phyloP scores from a whole-genome alignment of 2,329 filamentous ascomycete genomes.

The Paracorniculantispora psalliotae region DNA sequence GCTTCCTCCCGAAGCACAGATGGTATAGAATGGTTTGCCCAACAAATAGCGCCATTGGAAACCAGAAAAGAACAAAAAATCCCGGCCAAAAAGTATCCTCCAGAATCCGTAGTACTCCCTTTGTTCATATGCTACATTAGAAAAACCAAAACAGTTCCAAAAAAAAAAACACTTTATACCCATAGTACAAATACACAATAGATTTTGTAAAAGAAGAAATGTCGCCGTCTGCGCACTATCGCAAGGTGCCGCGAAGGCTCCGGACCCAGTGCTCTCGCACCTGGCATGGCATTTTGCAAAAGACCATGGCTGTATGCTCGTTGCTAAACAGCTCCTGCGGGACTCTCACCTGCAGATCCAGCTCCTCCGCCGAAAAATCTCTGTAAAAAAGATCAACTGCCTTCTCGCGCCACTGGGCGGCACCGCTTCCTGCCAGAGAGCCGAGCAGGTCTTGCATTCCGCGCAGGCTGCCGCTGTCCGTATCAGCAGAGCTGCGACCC shows the following conservation, averaged over 20 bases:
- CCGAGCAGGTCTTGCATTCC: slow-evolving; percentile 34
- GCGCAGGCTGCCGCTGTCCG: slow-evolving; percentile 12
- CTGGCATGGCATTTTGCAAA: slow-evolving; percentile 53
- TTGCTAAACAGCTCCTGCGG: slow-evolving; percentile 55
- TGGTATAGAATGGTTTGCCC: not conserved
- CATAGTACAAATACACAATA: slow-evolving; percentile 11
- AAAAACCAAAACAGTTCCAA: not conserved
- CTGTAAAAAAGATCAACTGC: slow-evolving; percentile 56
- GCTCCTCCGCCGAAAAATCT: slow-evolving; percentile 52
- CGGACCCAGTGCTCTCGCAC: slow-evolving; percentile 54
- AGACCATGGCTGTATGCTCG: slow-evolving; percentile 56
- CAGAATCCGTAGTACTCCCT: slow-evolving; percentile 9
- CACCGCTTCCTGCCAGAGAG: slow-evolving; percentile 33
- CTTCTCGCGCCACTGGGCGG: slow-evolving; percentile 50
- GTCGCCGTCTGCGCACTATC: not conserved
- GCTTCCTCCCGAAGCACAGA: not conserved
- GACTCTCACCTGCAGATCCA: slow-evolving; percentile 55
- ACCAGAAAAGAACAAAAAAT: not conserved
- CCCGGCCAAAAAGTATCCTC: slow-evolving; percentile 1
- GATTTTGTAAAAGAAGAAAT: not conserved
- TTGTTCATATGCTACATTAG: slow-evolving; percentile 1
- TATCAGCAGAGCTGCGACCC: not conserved
- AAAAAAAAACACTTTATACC: slow-evolving; percentile 1
- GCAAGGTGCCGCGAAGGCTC: slow-evolving; percentile 43
- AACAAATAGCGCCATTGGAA: not conserved